Base-by-base conservation (phyloP, 139 green algal genomes). In the Micromonas commoda region DNA sequence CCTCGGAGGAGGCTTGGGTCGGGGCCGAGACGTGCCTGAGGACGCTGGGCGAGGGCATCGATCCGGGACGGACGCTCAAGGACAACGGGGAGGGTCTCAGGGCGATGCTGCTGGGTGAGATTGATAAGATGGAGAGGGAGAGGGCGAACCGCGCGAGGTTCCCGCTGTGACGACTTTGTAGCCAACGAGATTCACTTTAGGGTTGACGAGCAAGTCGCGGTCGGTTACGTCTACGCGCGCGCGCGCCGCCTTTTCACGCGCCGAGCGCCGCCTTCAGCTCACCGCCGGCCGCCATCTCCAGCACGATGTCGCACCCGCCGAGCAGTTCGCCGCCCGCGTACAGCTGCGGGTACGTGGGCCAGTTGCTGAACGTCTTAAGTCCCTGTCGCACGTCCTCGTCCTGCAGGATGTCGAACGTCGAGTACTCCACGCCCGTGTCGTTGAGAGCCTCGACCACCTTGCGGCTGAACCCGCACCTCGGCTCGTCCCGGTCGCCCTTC, bases 271-370 rank as follows among this genome's bases (percentile, higher is more conserved):
- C 54, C 28, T 77, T 51, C 23, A 89, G 67, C 57, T 84, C 39
- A 0, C 80, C 82, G 23, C 28, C 77, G 33, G 52, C 69, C 3
- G 83, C 29, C 84, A 93, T 88, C 71, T 93, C 90, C 39, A 84
- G 65, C 1, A 95, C 71, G 54, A 95, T 93, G 82, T 95, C 90
- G 77, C 88, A 93, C 9, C 90, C 90, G 9, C 90, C 90, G 54
- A 94, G 2, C 34, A 93, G 77, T 85, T 98, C 93, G 6, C 91
- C 90, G 0, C 88, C 82, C 1, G 88, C 85, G 78, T 93, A 96
- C 64, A 95, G 84, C 85, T 97, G 93, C 28, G 93, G 93, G 81
- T 92, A 97, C 5, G 92, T 97, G 24, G 92, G 93, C 92, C 92
- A 97, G 60, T 90, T 82, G 32, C 82, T 88, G 76, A 89, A 93